Conservation (phyloP, 768 basidiomycete genomes). For the Trametes meyenii region DNA sequence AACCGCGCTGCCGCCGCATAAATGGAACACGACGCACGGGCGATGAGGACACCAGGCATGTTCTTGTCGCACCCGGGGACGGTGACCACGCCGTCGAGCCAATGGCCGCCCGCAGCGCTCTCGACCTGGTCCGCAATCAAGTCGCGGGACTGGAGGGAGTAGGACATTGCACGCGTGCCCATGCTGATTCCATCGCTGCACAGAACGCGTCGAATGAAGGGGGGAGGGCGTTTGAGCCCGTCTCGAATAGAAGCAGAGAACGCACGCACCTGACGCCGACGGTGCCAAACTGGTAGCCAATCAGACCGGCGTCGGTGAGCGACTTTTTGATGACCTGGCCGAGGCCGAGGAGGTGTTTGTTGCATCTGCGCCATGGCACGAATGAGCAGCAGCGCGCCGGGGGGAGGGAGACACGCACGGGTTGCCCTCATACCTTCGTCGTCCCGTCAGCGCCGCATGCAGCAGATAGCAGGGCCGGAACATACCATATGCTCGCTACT, state of each 20-base stretch:
- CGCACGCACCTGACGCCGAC: slow-evolving; percentile 66
- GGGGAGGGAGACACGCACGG: slow-evolving; percentile 64
- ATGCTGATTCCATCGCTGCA: slow-evolving; percentile 95
- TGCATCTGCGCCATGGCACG: slow-evolving; percentile 66
- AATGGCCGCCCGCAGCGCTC: slow-evolving; percentile 94
- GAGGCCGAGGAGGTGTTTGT: slow-evolving; percentile 87
- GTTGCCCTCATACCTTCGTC: slow-evolving; percentile 93
- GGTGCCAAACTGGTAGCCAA: slow-evolving; percentile 97
- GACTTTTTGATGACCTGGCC: slow-evolving; percentile 89
- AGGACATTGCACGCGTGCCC: slow-evolving; percentile 93
- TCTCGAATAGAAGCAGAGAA: neutral
- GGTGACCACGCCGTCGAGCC: slow-evolving; percentile 97
- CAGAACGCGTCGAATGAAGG: too few relatives aligned
- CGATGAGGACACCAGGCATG: slow-evolving; percentile 99
- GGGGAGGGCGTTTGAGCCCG: neutral
- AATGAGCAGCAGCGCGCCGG: neutral
- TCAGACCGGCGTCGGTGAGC: slow-evolving; percentile 65
- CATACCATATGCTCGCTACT: slow-evolving; percentile 93
- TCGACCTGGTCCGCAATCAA: slow-evolving; percentile 98
- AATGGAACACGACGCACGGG: slow-evolving; percentile 57
- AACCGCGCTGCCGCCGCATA: neutral
- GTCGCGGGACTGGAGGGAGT: slow-evolving; percentile 96
- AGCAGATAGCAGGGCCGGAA: slow-evolving; percentile 15
- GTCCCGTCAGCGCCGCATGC: slow-evolving; percentile 21
- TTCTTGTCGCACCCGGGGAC: slow-evolving; percentile 99